Base-by-base conservation (phyloP, 345 rosid genomes). In the Eucalyptus leucophloia region DNA sequence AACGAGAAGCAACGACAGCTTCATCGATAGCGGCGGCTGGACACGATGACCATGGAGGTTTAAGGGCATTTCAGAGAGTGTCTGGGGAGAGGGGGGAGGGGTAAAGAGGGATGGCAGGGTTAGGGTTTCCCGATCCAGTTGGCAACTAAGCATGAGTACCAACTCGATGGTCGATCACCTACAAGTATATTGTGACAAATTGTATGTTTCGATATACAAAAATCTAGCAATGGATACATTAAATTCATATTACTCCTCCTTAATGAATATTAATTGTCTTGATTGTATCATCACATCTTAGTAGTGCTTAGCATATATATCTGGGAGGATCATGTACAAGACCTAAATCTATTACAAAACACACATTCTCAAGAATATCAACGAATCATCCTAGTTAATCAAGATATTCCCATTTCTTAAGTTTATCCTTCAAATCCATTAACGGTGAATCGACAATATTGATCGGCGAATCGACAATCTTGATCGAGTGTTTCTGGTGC, bases 401-500 rank as follows among this genome's bases (percentile, higher is more conserved):
- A 6, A n/a, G 67, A 28, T 11, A 12, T 28, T 60, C 12, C 2
- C 15, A 3, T 60, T 60, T 60, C 32, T 26, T 60, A 26, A 28
- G 4, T 60, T 28, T 28, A 28, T 26, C 32, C 0, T 60, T 60
- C 2, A 60, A 60, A 26, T 60, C 4, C 67, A 28, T 60, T 60
- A 60, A 28, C 0, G 7, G 0, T 1, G 67, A 4, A 60, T 28
- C 4, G 16, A 7, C 1, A 56, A 56, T 26, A 1, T 26, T 26
- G 2, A 26, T 60, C 2, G 15, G 7, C 42, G 5, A 5, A 56
- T 24, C 6, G 28, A 5, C 5, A 53, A 53, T 23, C 0, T 24
- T 24, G 4, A 24, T 58, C 0, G 3, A 60, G 8, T 28, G 4
- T 60, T 56, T 56, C 0, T 24, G 0, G 2, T 12, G 13, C 0